phyloP scores from a whole-genome alignment of 2,329 filamentous ascomycete genomes.

The Xylariaceae sp. region DNA sequence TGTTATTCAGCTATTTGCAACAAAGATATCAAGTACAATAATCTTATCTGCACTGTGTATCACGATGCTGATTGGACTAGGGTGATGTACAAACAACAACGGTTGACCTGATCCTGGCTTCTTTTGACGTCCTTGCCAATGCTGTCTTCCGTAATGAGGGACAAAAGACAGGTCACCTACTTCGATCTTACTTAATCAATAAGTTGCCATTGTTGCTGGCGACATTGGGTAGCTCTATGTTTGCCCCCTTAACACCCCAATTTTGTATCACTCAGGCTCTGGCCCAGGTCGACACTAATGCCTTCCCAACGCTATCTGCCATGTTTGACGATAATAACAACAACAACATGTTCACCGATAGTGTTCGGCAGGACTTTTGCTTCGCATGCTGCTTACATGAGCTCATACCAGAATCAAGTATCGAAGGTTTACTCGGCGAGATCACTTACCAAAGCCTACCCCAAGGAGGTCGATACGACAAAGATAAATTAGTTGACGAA shows the following conservation, averaged over 20 bases:
- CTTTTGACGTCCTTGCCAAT: slow-evolving; percentile 87
- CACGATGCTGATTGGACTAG: slow-evolving; percentile 42
- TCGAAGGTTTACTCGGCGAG: slow-evolving; percentile 78
- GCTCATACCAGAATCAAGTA: slow-evolving; percentile 72
- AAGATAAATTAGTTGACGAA: slow-evolving; percentile 73
- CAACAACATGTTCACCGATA: slow-evolving; percentile 55
- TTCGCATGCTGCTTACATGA: slow-evolving; percentile 87
- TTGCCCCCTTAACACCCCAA: slow-evolving; percentile 68
- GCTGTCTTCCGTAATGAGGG: slow-evolving; percentile 66
- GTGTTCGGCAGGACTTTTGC: slow-evolving; percentile 69
- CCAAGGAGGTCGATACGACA: slow-evolving; percentile 68
- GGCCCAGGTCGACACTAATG: slow-evolving; percentile 74
- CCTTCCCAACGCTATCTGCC: slow-evolving; percentile 59
- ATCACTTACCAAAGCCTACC: slow-evolving; percentile 77
- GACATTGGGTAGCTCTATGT: slow-evolving; percentile 59
- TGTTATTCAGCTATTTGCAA: slow-evolving; percentile 74
- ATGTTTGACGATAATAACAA: slow-evolving; percentile 59
- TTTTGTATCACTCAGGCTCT: slow-evolving; percentile 69
- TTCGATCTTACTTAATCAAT: slow-evolving; percentile 82
- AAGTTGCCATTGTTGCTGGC: slow-evolving; percentile 54
- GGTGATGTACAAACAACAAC: slow-evolving; percentile 74
- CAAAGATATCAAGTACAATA: slow-evolving; percentile 71
- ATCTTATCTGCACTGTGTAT: too few species aligned
- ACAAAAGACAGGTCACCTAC: slow-evolving; percentile 60
- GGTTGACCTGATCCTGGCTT: slow-evolving; percentile 78